A percentile compares a stretch with the other conserved stretches of the same genome.
Evolutionary conservation across 2,329 filamentous ascomycete species (phyloP).

Genomic region (Ophiostoma ips): DNA sequence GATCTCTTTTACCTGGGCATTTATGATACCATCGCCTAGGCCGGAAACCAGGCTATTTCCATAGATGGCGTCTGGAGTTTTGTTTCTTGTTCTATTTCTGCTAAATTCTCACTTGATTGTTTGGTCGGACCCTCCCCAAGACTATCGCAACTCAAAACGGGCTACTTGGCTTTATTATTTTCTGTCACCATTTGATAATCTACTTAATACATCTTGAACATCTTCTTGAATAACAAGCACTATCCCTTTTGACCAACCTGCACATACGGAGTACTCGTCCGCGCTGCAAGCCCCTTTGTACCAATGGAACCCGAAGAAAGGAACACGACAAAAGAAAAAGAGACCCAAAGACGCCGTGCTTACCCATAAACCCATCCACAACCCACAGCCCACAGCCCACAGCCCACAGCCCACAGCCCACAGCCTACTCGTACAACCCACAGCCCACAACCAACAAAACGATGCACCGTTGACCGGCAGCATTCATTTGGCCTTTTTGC

Average conservation of each 20-base stretch:
- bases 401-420: neutral
- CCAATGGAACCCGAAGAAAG: neutral
- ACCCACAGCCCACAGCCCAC: neutral
- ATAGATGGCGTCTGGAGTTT: neutral
- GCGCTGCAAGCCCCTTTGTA: no score
- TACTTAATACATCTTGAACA: no score
- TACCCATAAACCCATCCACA: neutral
- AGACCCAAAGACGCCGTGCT: conserved; percentile 3
- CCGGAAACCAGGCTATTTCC: neutral
- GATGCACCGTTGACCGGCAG: neutral
- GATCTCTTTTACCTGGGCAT: neutral
- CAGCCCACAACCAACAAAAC: neutral
- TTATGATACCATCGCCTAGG: conserved; percentile 3
- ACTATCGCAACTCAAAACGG: conserved; percentile 4
- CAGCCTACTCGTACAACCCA: neutral
- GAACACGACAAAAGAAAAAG: neutral
- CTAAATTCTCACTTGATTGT: neutral
- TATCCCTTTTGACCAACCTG: no score
- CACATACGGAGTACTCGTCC: no score
- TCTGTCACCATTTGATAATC: no score
- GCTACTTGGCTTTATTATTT: neutral
- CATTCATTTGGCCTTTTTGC: conserved; percentile 2
- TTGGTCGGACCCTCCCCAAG: neutral
- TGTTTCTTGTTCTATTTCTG: neutral
- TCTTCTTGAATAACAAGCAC: no score